Percentiles rank a stretch among this genome's conserved stretches.
These are phyloP conservation scores for Petrea volubilis DNA, from an alignment of 257 asterid genomes.

Conservation along the genomic window DNA sequence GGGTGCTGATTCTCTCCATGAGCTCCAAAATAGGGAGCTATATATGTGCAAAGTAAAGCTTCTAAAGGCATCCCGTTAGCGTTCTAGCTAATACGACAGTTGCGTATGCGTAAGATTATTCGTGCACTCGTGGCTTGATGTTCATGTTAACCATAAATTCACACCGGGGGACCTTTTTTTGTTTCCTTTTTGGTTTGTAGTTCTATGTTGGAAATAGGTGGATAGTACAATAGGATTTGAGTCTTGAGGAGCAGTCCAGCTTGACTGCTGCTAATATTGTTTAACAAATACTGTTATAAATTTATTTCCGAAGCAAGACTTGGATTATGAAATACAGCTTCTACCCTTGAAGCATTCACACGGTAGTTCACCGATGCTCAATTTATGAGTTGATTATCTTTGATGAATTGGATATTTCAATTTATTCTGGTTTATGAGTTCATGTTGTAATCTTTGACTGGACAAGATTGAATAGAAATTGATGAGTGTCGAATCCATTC, in stretches of 20 bases:
- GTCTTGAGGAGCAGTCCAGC: not conserved
- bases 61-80: not conserved
- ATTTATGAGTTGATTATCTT: not conserved
- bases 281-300: slow-evolving; percentile 3
- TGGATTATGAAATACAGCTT: slow-evolving; percentile 13
- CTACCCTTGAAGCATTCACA: slow-evolving; percentile 8
- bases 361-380: not conserved
- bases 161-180: not conserved
- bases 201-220: slow-evolving; percentile 1
- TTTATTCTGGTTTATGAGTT: not conserved
- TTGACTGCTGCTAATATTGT: not conserved
- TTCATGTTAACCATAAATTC: not conserved
- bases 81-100: slow-evolving; percentile 6
- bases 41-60: slow-evolving; percentile 44
- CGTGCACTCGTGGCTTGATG: slow-evolving; percentile 2
- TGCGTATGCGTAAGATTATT: slow-evolving; percentile 4
- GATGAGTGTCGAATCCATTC: too few species aligned
- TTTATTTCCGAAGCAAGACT: slow-evolving; percentile 11
- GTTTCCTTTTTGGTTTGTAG: not conserved
- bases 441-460: not conserved
- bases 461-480: too few species aligned
- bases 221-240: not conserved
- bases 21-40: slow-evolving; percentile 63
- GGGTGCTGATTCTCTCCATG: slow-evolving; percentile 60
- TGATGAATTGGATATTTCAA: not conserved